phyloP scores from a whole-genome alignment of 805 yeast genomes.

The Wickerhamomyces alni region DNA sequence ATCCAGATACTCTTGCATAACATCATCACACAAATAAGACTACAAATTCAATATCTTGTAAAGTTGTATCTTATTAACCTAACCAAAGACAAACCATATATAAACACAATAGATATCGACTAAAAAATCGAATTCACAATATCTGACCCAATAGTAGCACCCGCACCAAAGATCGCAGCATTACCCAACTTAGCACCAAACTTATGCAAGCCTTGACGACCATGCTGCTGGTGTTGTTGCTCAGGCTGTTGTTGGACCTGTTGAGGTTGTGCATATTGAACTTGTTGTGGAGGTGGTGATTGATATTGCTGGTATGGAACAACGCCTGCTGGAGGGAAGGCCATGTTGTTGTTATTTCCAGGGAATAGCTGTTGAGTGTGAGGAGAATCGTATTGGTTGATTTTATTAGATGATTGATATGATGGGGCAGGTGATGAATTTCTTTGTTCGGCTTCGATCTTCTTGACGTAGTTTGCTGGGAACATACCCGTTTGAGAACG shows the following conservation, averaged over 20 bases:
- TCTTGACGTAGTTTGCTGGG: conserved; percentile 80
- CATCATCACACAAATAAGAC: too few species aligned
- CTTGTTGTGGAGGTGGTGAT: conserved; percentile 19
- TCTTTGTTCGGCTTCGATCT: conserved; percentile 6
- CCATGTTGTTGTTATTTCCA: conserved; percentile 11
- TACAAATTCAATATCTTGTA: too few species aligned
- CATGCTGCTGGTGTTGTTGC: conserved; percentile 27
- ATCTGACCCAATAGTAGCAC: conserved; percentile 88
- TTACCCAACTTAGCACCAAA: conserved; percentile 80
- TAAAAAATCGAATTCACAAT: conserved; percentile 68
- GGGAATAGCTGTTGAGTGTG: conserved; percentile 6
- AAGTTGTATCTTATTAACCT: too few species aligned
- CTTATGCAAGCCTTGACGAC: conserved; percentile 38
- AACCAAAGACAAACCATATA: too few species aligned
- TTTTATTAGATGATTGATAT: neutral
- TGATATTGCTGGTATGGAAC: conserved; percentile 17
- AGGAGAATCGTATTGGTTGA: conserved; percentile 5
- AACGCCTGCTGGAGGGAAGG: conserved; percentile 4
- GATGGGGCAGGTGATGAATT: conserved; percentile 9
- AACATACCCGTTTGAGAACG: conserved; percentile 69
- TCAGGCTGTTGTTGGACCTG: conserved; percentile 27
- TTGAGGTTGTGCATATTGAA: conserved; percentile 17
- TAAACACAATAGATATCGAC: conserved; percentile 1
- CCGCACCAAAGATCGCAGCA: conserved; percentile 95
- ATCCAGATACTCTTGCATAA: neutral